A percentile compares a stretch with the other conserved stretches of the same genome.
Conservation (phyloP, 371 early-diverging fungal species). For the Rhizomucor miehei region DNA sequence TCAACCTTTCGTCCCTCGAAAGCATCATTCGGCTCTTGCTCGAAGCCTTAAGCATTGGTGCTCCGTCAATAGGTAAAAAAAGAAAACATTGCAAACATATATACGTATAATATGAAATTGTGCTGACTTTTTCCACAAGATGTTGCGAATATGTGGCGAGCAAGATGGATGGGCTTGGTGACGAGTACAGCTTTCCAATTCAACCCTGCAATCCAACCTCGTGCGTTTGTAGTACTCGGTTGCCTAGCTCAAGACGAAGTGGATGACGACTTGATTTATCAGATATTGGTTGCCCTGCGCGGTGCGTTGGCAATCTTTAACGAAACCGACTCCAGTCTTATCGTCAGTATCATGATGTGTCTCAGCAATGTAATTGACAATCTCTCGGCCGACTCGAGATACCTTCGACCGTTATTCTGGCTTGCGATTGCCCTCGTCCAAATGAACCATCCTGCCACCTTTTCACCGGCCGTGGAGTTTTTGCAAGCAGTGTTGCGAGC, state of each 20-base stretch:
- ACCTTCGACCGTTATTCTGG: conserved; percentile 86
- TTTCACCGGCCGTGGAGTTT: conserved; percentile 68
- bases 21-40: conserved; percentile 74
- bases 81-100: neutral
- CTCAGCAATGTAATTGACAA: conserved; percentile 83
- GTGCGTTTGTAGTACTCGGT: conserved; percentile 93
- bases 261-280: conserved; percentile 85
- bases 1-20: conserved; percentile 75
- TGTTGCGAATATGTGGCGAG: conserved; percentile 78
- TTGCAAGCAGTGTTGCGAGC: conserved; percentile 70
- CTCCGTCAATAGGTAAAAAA: conserved; percentile 60
- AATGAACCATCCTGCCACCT: conserved; percentile 79
- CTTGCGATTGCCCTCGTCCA: conserved; percentile 82
- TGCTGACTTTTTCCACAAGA: too few species aligned
- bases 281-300: conserved; percentile 82
- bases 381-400: conserved; percentile 70
- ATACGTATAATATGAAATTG: conserved; percentile 18
- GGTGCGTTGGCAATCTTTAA: conserved; percentile 83
- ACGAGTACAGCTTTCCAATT: conserved; percentile 90
- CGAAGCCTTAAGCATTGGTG: conserved; percentile 77
- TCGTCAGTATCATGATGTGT: conserved; percentile 83
- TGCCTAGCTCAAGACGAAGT: conserved; percentile 85
- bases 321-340: conserved; percentile 72
- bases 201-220: conserved; percentile 90
- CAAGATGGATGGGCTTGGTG: conserved; percentile 91